A percentile compares a stretch with the other conserved stretches of the same genome.
These are phyloP conservation scores for Meira miltonrushii DNA, from an alignment of 1,284 basidiomycete genomes.

Conservation along the genomic window DNA sequence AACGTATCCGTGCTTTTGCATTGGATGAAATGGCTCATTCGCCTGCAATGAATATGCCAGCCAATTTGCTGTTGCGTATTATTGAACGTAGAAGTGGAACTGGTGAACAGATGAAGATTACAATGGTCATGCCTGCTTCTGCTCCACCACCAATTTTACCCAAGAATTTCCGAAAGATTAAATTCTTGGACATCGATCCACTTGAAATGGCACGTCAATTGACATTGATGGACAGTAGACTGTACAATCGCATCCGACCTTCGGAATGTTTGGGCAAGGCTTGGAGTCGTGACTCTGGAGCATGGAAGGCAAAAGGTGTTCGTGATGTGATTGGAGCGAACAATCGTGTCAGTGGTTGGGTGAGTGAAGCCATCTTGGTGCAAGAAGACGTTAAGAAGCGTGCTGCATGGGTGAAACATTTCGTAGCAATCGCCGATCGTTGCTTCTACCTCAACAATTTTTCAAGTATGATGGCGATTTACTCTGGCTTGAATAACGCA, in stretches of 20 bases:
- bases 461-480: constrained; percentile 89
- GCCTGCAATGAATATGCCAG: constrained; percentile 28
- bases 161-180: constrained; percentile 68
- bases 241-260: constrained; percentile 82
- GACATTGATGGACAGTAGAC: constrained; percentile 80
- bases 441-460: constrained; percentile 88
- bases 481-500: constrained; percentile 89
- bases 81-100: constrained; percentile 50
- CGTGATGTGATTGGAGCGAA: constrained; percentile 84
- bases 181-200: constrained; percentile 80
- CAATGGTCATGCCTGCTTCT: constrained; percentile 42
- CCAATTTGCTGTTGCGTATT: constrained; percentile 49
- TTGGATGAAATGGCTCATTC: constrained; percentile 43
- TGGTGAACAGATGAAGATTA: constrained; percentile 38
- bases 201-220: constrained; percentile 88
- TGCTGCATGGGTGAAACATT: constrained; percentile 76
- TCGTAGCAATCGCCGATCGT: constrained; percentile 86
- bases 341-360: constrained; percentile 86
- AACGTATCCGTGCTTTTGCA: constrained; percentile 50
- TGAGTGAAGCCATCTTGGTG: constrained; percentile 77
- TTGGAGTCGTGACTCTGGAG: constrained; percentile 47
- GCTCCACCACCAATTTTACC: constrained; percentile 66
- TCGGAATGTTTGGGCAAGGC: constrained; percentile 73
- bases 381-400: constrained; percentile 82
- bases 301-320: constrained; percentile 64